Conservation (phyloP, 257 asterid genomes). For the Plantago elongata region DNA sequence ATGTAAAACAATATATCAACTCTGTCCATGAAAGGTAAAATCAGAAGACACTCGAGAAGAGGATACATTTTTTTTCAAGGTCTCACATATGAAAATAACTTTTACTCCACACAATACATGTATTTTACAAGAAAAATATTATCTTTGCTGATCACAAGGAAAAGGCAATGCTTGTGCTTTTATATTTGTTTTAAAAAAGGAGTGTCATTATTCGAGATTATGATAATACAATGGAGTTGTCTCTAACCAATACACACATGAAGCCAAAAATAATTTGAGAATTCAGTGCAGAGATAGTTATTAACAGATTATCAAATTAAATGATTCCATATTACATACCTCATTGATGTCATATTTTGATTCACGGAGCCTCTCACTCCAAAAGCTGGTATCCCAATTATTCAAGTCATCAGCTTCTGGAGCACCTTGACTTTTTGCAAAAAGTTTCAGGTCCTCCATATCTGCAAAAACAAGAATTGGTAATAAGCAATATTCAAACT, state of each 20-base stretch:
- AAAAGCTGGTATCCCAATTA: slow-evolving; percentile 80
- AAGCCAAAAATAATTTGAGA: too few relatives aligned
- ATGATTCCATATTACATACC: slow-evolving; percentile 32
- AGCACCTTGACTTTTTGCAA: slow-evolving; percentile 75
- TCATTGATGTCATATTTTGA: slow-evolving; percentile 85
- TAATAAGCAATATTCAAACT: slow-evolving; percentile 13
- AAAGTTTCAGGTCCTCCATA: slow-evolving; percentile 74
- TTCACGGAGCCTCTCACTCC: slow-evolving; percentile 99
- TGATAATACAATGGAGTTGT: not conserved
- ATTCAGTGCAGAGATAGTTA: not conserved
- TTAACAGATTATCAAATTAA: not conserved
- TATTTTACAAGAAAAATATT: too few relatives aligned
- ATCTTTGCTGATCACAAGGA: not conserved
- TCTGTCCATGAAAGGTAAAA: slow-evolving; percentile 3
- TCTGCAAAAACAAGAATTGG: slow-evolving; percentile 35
- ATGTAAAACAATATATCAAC: slow-evolving; percentile 1
- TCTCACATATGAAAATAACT: slow-evolving; percentile 7
- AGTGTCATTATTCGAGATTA: too few relatives aligned
- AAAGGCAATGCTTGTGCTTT: not conserved
- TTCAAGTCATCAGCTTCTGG: slow-evolving; percentile 74
- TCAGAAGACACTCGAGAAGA: not conserved
- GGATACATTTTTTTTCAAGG: slow-evolving; percentile 6
- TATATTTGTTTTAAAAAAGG: too few relatives aligned
- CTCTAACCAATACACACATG: not conserved
- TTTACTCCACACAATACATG: too few relatives aligned